Conservation (phyloP, 78 protist genomes). For the Tieghemostelium lacteum region DNA sequence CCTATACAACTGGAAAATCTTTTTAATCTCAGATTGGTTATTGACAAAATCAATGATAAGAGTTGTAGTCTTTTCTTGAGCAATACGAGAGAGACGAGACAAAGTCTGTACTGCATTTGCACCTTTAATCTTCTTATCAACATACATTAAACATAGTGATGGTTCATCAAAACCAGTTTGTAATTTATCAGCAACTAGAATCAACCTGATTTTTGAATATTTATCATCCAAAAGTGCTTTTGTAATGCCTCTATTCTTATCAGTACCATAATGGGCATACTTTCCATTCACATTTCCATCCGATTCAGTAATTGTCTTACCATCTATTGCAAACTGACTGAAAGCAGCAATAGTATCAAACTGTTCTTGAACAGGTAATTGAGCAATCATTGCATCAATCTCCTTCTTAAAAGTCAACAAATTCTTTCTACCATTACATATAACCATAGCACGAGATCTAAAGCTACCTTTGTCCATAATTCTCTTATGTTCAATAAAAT, state of each 20-base stretch:
- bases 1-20: slow-evolving; percentile 14
- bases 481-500: slow-evolving; percentile 17
- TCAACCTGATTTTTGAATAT: slow-evolving; percentile 25
- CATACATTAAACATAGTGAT: slow-evolving; percentile 51
- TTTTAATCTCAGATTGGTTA: slow-evolving; percentile 12
- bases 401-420: slow-evolving; percentile 33
- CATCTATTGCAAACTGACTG: slow-evolving; percentile 26
- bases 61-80: slow-evolving; percentile 31
- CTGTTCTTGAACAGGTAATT: slow-evolving; percentile 20
- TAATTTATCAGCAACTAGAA: slow-evolving; percentile 74
- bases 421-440: slow-evolving; percentile 63
- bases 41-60: slow-evolving; percentile 48
- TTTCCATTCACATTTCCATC: slow-evolving; percentile 65
- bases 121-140: slow-evolving; percentile 73
- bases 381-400: slow-evolving; percentile 31
- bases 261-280: slow-evolving; percentile 56
- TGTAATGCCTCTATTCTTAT: slow-evolving; percentile 59
- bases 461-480: slow-evolving; percentile 7
- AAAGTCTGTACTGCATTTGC: slow-evolving; percentile 72
- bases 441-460: slow-evolving; percentile 56
- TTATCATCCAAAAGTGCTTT: slow-evolving; percentile 47
- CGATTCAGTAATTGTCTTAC: slow-evolving; percentile 41
- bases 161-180: slow-evolving; percentile 84
- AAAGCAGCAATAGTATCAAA: slow-evolving; percentile 72
- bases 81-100: slow-evolving; percentile 61